Evolutionary conservation across 495 filamentous ascomycete species (phyloP).

Genomic region (Chaetomidium leptoderma): DNA sequence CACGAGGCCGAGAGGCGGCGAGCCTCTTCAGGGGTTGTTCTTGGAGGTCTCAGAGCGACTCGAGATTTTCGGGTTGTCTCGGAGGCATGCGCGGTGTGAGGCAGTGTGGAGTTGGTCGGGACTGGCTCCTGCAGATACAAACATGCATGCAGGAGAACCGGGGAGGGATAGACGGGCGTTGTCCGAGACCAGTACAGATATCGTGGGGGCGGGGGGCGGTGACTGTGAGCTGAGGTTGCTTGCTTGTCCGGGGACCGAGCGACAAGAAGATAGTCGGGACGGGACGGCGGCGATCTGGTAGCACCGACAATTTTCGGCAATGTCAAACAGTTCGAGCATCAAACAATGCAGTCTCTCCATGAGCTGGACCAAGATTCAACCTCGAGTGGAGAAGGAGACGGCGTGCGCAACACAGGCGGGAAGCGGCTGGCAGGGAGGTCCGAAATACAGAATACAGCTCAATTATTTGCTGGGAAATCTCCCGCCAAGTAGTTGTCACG

Average conservation of each 20-base stretch:
- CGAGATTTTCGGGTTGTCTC: conserved; percentile 9
- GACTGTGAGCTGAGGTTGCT: no score
- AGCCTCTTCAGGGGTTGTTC: conserved; percentile 4
- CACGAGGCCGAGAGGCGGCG: not conserved
- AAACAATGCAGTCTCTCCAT: not conserved
- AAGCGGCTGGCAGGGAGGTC: no score
- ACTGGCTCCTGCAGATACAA: conserved; percentile 27
- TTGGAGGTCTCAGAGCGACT: conserved; percentile 11
- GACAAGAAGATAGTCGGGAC: not conserved
- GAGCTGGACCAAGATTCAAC: not conserved
- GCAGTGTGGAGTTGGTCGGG: conserved; percentile 18
- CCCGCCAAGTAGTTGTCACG: conserved; percentile 1
- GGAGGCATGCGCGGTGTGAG: conserved; percentile 8
- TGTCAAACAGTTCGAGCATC: not conserved
- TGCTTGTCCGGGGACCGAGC: no score
- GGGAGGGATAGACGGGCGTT: conserved; percentile 4
- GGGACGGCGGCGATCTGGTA: not conserved
- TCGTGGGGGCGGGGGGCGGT: no score
- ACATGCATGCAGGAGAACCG: conserved; percentile 18
- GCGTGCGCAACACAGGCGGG: not conserved
- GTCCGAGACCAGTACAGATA: conserved; percentile 1
- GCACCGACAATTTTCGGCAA: not conserved
- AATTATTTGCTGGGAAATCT: not conserved
- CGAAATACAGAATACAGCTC: no score
- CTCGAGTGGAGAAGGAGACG: not conserved